phyloP scores from a whole-genome alignment of 441 rosid genomes.

The Gossypium gossypioides region DNA sequence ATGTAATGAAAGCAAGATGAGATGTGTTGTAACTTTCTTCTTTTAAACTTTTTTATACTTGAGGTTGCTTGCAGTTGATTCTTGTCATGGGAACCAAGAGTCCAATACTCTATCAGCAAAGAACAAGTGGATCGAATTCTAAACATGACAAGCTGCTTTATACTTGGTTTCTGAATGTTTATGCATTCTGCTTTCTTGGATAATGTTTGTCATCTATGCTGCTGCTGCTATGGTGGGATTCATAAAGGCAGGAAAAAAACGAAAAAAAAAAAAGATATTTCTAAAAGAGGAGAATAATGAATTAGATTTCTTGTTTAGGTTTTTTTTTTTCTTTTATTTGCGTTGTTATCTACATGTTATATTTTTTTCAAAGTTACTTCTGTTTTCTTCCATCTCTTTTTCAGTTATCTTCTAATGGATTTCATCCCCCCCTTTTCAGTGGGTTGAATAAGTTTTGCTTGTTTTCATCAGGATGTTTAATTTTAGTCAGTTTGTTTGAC shows the following conservation, averaged over 20 bases:
- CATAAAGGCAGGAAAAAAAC: not conserved
- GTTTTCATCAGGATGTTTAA: not conserved
- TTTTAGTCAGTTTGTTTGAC: not conserved
- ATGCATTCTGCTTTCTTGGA: not conserved
- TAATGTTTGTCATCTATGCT: not conserved
- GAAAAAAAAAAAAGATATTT: not conserved
- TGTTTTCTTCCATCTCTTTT: not conserved
- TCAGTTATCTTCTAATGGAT: not conserved
- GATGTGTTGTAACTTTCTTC: not conserved
- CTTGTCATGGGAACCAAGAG: not conserved
- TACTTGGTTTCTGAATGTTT: not conserved
- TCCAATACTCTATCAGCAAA: not conserved
- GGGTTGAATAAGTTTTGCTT: not conserved
- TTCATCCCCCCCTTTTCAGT: not conserved
- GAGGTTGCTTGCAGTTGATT: not conserved
- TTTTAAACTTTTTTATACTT: not conserved
- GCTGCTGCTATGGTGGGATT: not conserved
- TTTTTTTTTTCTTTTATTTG: not conserved
- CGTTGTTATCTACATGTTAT: not conserved
- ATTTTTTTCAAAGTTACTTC: not conserved
- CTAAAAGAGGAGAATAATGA: not conserved
- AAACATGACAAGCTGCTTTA: not conserved
- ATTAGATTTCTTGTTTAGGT: not conserved
- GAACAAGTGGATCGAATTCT: not conserved
- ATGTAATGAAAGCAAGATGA: constrained; percentile 1